Conservation (phyloP, 1,284 basidiomycete species). For the Irpex sp. region DNA sequence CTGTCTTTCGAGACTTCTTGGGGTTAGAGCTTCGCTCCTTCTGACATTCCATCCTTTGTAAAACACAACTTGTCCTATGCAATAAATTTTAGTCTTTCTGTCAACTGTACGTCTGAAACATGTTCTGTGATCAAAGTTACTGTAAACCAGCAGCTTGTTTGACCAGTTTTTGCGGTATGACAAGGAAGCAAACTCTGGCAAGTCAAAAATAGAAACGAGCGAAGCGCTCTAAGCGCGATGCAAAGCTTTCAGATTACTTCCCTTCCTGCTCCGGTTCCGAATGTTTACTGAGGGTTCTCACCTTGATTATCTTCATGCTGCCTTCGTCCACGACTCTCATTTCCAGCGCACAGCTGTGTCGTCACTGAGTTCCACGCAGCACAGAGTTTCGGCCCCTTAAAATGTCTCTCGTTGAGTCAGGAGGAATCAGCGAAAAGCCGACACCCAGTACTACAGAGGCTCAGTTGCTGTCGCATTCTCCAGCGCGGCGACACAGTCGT, state of each 20-base stretch:
- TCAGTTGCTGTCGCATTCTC: not conserved
- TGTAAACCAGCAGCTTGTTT: no score
- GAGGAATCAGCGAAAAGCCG: not conserved
- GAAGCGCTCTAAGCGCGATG: no score
- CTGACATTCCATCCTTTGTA: constrained; percentile 36
- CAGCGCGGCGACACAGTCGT: constrained; percentile 15
- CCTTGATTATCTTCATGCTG: not conserved
- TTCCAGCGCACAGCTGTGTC: not conserved
- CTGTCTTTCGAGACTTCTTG: constrained; percentile 24
- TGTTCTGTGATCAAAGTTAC: no score
- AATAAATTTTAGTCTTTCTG: no score
- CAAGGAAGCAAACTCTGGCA: no score
- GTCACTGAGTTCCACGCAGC: not conserved
- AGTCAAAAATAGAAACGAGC: no score
- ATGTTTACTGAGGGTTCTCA: not conserved
- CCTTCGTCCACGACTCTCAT: not conserved
- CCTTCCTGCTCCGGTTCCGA: not conserved
- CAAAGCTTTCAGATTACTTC: no score
- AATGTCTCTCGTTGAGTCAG: not conserved
- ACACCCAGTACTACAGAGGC: not conserved
- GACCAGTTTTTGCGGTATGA: no score
- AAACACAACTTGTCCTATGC: not conserved
- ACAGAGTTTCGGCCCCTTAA: not conserved
- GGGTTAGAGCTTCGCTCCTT: constrained; percentile 60
- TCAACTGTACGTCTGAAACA: no score